phyloP scores from a whole-genome alignment of 2,329 filamentous ascomycete genomes.

The Xylariomycetidae sp. region DNA sequence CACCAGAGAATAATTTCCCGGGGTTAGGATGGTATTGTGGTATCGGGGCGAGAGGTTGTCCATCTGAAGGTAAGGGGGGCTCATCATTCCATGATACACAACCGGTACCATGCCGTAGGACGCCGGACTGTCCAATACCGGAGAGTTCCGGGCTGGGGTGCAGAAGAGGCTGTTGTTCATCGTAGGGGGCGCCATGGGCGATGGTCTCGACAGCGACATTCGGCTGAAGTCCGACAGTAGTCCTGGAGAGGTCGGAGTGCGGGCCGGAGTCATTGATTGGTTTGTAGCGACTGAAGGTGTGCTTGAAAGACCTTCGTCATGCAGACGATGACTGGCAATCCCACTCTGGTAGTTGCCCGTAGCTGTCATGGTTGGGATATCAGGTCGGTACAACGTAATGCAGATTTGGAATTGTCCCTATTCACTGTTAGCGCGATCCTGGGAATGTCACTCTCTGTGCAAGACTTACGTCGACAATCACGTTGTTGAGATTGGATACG shows the following conservation, averaged over 20 bases:
- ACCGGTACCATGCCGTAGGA: constrained; percentile 32
- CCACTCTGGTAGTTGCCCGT: too few species aligned
- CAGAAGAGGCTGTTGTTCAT: constrained; percentile 17
- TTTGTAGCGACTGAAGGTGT: constrained; percentile 10
- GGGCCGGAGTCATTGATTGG: constrained; percentile 15
- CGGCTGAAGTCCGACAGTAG: constrained; percentile 20
- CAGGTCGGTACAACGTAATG: constrained; percentile 23
- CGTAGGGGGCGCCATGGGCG: constrained; percentile 14
- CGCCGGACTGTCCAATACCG: constrained; percentile 22
- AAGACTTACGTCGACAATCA: constrained; percentile 30
- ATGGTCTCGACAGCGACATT: constrained; percentile 20
- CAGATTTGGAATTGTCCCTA: constrained; percentile 24
- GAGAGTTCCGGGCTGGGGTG: constrained; percentile 18
- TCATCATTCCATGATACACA: constrained; percentile 28
- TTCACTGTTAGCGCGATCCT: neutral
- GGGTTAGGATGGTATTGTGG: constrained; percentile 21
- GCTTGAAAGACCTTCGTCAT: too few species aligned
- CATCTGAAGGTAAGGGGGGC: constrained; percentile 26
- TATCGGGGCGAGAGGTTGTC: constrained; percentile 27
- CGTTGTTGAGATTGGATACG: constrained; percentile 33
- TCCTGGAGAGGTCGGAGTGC: constrained; percentile 17
- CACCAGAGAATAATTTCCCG: constrained; percentile 21
- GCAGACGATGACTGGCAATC: too few species aligned
- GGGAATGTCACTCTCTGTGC: too few species aligned
- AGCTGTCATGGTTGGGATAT: too few species aligned